Base-by-base conservation (phyloP, 768 basidiomycete genomes). In the Multifurca ochricompacta region DNA sequence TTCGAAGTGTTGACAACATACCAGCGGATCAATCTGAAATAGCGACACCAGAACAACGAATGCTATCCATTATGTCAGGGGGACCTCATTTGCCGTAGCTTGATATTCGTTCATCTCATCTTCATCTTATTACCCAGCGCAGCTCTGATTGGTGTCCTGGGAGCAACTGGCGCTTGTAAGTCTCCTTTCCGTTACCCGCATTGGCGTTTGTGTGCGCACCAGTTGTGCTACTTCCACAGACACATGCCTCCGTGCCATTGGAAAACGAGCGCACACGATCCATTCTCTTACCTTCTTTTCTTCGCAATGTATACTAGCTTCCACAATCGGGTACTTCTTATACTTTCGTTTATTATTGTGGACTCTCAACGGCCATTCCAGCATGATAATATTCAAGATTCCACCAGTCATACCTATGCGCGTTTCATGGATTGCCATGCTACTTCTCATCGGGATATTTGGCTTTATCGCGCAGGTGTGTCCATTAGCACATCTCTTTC, bases 261-360 rank as follows among this genome's bases (percentile, higher is more conserved):
- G 91, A 0, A 82, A 77, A 54, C 75, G 83, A 4, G 89, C 89
- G 1, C 83, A 87, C 59, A 73, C 89, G 1, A 66, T 91, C 53
- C 91, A 94, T 65, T 73, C 78, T 2, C 74, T 91, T 61, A 68
- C 75, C 0, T 88, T 79, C 50, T 91, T 85, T 66, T 80, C 84
- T 1, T 65, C 74, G 7, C 72, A 78, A 59, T 83, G 78, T 48
- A 74, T 82, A 1, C 61, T 75, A 21, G 67, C 69, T 2, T 71
- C 69, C 1, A 61, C 67, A 8, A 28, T 72, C 50, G 69, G 59
- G 67, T 68, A 35, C 41, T 65, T 51, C 2, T 10, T 51, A 36
- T 19, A 11, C 16, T 25, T 32, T 30, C 18, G 23, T 47, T 32
- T 18, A 5, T 10, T 9, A 13, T 37, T 8, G 19, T 9, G 21